Evolutionary conservation across 129 eudicot genomes (phyloP), one percentile per base, ranked within the genome.

Genomic region (Helichrysum umbraculigerum): DNA sequence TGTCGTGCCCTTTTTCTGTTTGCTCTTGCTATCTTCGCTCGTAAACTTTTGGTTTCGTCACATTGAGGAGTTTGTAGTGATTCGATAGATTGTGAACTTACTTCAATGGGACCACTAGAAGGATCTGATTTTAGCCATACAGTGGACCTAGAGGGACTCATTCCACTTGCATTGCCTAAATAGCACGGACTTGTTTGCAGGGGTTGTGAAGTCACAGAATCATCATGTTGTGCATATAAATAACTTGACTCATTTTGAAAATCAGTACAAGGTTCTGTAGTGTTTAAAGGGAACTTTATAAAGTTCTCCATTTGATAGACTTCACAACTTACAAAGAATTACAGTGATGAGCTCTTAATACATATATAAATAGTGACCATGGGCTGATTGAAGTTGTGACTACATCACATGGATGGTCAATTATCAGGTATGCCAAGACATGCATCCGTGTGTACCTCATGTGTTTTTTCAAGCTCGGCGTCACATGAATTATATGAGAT

Each of bases 1-100:
- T 69, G 35, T 7, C 41, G 8, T 11, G 37, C 68, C 32, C 33
- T 20, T 70, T 78, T 78, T 61, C 81, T 78, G 39, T 78, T 42
- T 59, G 76, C 68, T 78, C 76, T 59, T 14, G 81, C 81, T 12
- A 78, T 58, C 63, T 70, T 78, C 0, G 25, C 47, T 59, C 42
- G 76, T 6, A 41, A 4, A 6, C 15, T 39, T 78, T 4, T 59
- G 20, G 4, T 28, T 58, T 69, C 70, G 7, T 44, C 62, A 15
- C 9, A 29, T 10, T 58, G 47, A 39, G 12, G 47, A 39, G 47
- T 39, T 39, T 39, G 47, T 39, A 39, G 8, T 39, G 44, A 39
- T 11, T 39, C 44, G 14, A 39, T 39, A 9, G 14, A 9, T 8
- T 39, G 47, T 8, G 12, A 12, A 39, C 47, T 39, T 39, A 39